phyloP scores from a whole-genome alignment of 2,329 filamentous ascomycete genomes.

The Verticillium isaacii region DNA sequence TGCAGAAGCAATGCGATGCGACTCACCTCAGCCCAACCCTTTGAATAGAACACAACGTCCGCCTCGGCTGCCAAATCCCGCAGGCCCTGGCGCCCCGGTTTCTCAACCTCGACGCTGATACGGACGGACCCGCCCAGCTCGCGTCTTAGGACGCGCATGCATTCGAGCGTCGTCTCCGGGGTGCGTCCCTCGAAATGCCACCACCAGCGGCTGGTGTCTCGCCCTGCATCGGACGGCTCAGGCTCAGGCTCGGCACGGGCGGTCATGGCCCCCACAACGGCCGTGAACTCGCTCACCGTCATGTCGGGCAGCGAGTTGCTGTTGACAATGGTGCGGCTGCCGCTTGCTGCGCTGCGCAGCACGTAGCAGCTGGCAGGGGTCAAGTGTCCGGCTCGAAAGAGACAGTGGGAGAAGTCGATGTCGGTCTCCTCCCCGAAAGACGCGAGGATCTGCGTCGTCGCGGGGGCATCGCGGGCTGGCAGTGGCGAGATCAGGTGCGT shows the following conservation, averaged over 20 bases:
- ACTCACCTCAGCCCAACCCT: conserved; percentile 63
- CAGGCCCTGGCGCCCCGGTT: conserved; percentile 58
- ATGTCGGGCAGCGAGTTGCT: conserved; percentile 66
- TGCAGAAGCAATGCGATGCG: not conserved
- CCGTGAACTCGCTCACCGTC: conserved; percentile 55
- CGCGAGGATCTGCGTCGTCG: conserved; percentile 43
- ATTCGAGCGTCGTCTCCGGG: conserved; percentile 54
- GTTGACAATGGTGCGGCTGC: conserved; percentile 66
- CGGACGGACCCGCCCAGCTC: conserved; percentile 8
- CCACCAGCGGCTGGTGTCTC: conserved; percentile 36
- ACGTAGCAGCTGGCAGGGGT: conserved; percentile 67
- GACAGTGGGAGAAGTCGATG: conserved; percentile 49
- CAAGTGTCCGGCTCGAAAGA: conserved; percentile 49
- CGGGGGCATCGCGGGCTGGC: conserved; percentile 46
- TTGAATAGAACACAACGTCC: conserved; percentile 71
- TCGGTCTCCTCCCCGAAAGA: conserved; percentile 41
- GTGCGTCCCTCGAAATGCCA: conserved; percentile 67
- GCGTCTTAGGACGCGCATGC: conserved; percentile 50
- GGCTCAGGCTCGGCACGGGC: not conserved
- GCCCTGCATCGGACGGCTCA: conserved; percentile 21
- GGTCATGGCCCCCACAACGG: conserved; percentile 23
- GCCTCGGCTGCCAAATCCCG: conserved; percentile 55
- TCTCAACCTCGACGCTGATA: conserved; percentile 70
- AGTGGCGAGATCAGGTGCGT: conserved; percentile 47
- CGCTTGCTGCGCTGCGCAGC: conserved; percentile 53